phyloP scores from a whole-genome alignment of 306 rosid genomes.

The Comarum palustre region DNA sequence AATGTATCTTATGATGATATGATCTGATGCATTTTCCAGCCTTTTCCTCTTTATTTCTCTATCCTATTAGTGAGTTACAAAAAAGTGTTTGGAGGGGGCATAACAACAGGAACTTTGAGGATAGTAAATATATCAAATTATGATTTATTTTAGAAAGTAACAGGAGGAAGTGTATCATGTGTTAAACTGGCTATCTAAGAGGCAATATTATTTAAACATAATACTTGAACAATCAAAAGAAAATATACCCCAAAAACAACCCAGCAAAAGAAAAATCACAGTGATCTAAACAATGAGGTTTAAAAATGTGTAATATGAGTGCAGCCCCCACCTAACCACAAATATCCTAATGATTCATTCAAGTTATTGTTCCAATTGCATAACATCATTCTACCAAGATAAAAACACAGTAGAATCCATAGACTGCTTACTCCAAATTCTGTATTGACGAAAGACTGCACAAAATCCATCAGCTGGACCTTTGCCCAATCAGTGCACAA shows the following conservation, averaged over 20 bases:
- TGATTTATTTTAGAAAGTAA: not conserved
- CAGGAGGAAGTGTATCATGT: not conserved
- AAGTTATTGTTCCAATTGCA: constrained; percentile 14
- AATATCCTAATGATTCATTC: not conserved
- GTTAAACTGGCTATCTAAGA: not conserved
- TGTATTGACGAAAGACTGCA: constrained; percentile 61
- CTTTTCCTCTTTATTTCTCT: not conserved
- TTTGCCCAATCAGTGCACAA: constrained; percentile 68
- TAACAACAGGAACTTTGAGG: not conserved
- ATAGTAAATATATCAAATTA: not conserved
- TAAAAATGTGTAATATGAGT: not conserved
- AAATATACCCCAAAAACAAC: too few relatives aligned
- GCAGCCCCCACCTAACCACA: not conserved
- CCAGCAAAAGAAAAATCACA: not conserved
- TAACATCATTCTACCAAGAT: constrained; percentile 4
- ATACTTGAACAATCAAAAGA: not conserved
- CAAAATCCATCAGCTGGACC: constrained; percentile 86
- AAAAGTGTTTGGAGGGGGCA: not conserved
- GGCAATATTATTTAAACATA: not conserved
- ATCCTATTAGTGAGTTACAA: not conserved
- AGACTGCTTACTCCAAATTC: constrained; percentile 76
- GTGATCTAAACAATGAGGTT: not conserved
- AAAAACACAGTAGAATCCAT: constrained; percentile 14
- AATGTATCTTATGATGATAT: constrained; percentile 10
- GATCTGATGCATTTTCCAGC: constrained; percentile 20